Percentiles rank a stretch among this genome's conserved stretches.
Evolutionary conservation across 2,329 filamentous ascomycete species (phyloP).

Genomic region (Exutisphaerella laricina): DNA sequence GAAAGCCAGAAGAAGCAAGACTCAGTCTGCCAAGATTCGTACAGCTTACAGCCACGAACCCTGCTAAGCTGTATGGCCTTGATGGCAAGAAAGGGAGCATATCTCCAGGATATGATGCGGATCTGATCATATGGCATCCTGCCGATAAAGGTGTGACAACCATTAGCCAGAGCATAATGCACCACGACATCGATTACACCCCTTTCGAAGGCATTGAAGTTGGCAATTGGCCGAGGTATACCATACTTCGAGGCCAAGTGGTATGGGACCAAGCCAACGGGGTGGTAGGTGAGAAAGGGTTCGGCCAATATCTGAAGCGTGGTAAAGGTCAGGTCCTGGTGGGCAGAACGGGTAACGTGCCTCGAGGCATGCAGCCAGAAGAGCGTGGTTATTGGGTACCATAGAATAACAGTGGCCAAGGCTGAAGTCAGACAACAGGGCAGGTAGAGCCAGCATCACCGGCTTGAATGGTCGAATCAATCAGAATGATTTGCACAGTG

Average conservation of each 20-base stretch:
- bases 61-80: constrained; percentile 43
- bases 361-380: constrained; percentile 28
- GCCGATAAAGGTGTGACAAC: constrained; percentile 23
- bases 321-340: constrained; percentile 31
- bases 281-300: constrained; percentile 33
- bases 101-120: constrained; percentile 41
- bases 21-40: constrained; percentile 40
- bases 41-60: constrained; percentile 40
- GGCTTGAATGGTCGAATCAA: too few relatives aligned
- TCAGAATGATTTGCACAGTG: too few relatives aligned
- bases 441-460: too few relatives aligned
- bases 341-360: constrained; percentile 28
- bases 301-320: constrained; percentile 36
- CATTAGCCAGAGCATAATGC: constrained; percentile 44
- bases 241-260: constrained; percentile 53
- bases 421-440: too few relatives aligned
- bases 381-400: constrained; percentile 29
- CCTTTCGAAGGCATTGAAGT: constrained; percentile 55
- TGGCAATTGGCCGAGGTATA: constrained; percentile 58
- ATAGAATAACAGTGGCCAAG: not conserved
- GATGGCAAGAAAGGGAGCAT: constrained; percentile 38
- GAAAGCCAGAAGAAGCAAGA: constrained; percentile 21
- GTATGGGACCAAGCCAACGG: constrained; percentile 55
- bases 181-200: constrained; percentile 59
- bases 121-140: constrained; percentile 42